phyloP scores from a whole-genome alignment of 306 rosid species.

The Castanea mollissima region DNA sequence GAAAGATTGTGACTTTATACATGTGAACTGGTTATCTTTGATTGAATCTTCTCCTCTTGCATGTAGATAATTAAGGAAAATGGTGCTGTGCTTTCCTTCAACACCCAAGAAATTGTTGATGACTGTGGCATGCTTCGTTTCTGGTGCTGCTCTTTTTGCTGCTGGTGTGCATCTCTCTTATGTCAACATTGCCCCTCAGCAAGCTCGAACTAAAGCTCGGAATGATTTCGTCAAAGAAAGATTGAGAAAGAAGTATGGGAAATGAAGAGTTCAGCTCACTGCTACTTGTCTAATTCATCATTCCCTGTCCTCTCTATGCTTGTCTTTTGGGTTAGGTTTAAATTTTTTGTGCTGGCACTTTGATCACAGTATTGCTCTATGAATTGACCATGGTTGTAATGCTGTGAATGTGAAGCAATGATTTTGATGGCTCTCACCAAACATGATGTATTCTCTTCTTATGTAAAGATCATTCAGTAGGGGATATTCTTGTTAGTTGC shows the following conservation, averaged over 20 bases:
- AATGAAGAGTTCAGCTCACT: neutral
- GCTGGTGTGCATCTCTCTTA: conserved; percentile 61
- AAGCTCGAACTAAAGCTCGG: conserved; percentile 69
- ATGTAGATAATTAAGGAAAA: conserved; percentile 11
- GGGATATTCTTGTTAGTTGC: neutral
- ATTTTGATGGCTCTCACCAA: neutral
- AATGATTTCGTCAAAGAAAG: conserved; percentile 49
- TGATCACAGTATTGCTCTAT: neutral
- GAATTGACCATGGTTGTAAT: neutral
- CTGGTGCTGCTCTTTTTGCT: conserved; percentile 56
- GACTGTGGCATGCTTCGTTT: conserved; percentile 51
- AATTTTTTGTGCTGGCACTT: neutral
- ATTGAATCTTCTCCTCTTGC: neutral
- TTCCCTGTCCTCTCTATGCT: neutral
- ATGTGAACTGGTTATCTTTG: neutral
- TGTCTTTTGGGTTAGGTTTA: neutral
- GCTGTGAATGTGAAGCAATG: neutral
- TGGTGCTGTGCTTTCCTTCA: conserved; percentile 75
- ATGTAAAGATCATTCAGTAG: neutral
- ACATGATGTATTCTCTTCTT: neutral
- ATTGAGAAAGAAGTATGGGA: conserved; percentile 58
- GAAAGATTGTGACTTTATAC: too few relatives aligned
- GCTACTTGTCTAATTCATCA: neutral
- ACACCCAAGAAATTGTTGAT: conserved; percentile 64
- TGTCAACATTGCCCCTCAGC: conserved; percentile 68